A percentile compares a stretch with the other conserved stretches of the same genome.
These are phyloP conservation scores for Lunularia cruciata DNA, from an alignment of 225 moss, liverwort and hornwort species.

Conservation along the genomic window DNA sequence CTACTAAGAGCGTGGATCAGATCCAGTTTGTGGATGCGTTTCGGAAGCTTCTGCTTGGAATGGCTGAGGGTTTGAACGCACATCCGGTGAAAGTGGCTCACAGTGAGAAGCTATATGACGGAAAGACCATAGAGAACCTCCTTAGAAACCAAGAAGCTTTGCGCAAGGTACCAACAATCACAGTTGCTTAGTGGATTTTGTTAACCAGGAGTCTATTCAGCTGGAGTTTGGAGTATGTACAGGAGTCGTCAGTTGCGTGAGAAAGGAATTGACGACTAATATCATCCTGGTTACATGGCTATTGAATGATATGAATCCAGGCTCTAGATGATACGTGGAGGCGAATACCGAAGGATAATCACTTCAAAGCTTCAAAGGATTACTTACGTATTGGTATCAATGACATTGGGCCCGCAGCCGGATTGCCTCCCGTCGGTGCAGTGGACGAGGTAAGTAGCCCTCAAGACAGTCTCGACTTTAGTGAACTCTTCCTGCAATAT, in stretches of 20 bases:
- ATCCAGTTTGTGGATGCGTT: slow-evolving; percentile 45
- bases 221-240: no score
- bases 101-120: slow-evolving; percentile 66
- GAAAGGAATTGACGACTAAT: no score
- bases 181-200: no score
- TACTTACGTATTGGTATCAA: slow-evolving; percentile 68
- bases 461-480: no score
- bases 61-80: slow-evolving; percentile 44
- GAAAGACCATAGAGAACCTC: slow-evolving; percentile 46
- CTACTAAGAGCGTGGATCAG: slow-evolving; percentile 40
- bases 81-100: slow-evolving; percentile 62
- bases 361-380: slow-evolving; percentile 44
- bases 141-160: slow-evolving; percentile 50
- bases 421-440: slow-evolving; percentile 79
- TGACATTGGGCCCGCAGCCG: slow-evolving; percentile 69
- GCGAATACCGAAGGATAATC: slow-evolving; percentile 61
- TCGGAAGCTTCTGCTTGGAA: slow-evolving; percentile 25
- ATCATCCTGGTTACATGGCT: neutral
- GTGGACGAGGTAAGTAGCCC: slow-evolving; percentile 55
- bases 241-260: no score
- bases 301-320: slow-evolving; percentile 24
- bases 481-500: no score
- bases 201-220: no score
- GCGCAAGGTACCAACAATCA: slow-evolving; percentile 48
- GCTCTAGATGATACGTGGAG: slow-evolving; percentile 67